Percentiles rank a stretch among this genome's conserved stretches.
Evolutionary conservation across 2,329 filamentous ascomycete species (phyloP).

Genomic region (Neopestalotiopsis rosae): DNA sequence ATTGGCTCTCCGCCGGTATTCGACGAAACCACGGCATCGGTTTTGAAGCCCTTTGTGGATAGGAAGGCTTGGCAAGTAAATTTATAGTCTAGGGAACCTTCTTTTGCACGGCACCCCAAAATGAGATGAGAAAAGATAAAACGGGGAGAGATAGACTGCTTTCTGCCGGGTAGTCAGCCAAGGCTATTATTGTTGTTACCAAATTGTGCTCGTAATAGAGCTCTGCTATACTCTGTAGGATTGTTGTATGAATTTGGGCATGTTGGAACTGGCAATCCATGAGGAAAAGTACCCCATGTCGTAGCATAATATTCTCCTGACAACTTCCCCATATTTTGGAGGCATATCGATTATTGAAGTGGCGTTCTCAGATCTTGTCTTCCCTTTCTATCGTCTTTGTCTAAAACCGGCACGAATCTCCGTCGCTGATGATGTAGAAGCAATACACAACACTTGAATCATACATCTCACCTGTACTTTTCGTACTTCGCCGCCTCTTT

Average conservation of each 20-base stretch:
- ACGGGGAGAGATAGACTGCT: not conserved
- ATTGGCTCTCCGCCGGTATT: not conserved
- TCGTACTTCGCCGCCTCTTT: constrained; percentile 70
- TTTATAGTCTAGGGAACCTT: not conserved
- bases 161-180: too few species aligned
- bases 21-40: not conserved
- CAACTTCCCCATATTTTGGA: not conserved
- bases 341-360: not conserved
- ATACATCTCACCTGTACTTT: constrained; percentile 47
- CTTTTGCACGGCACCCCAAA: not conserved
- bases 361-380: not conserved
- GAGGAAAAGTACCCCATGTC: too few species aligned
- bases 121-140: not conserved
- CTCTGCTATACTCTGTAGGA: too few species aligned
- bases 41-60: not conserved
- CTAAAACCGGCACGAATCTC: not conserved
- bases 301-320: too few species aligned
- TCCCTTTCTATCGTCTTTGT: constrained; percentile 4
- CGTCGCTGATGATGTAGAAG: constrained; percentile 2
- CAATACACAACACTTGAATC: not conserved
- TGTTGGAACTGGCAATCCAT: too few species aligned
- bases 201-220: too few species aligned
- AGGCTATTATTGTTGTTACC: too few species aligned
- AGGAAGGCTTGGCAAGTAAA: not conserved
- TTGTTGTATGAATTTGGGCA: too few species aligned